These are phyloP conservation scores for Wickerhamomyces silvicola DNA, from an alignment of 805 yeast genomes.

Conservation along the genomic window DNA sequence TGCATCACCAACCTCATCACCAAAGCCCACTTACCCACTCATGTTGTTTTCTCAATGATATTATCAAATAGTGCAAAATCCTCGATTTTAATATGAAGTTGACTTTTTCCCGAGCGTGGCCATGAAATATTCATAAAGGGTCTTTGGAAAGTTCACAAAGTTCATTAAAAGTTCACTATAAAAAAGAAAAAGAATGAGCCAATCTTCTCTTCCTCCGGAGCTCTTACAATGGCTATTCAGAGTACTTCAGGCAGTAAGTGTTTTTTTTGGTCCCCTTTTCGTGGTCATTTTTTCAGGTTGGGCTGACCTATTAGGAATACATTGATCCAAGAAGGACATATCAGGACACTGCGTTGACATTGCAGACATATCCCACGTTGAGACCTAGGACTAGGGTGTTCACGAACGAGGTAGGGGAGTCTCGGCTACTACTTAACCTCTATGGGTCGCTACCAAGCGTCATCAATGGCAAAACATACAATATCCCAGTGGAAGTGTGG, in stretches of 20 bases:
- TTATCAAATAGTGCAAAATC: neutral
- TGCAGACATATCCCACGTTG: constrained; percentile 46
- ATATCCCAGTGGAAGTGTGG: constrained; percentile 69
- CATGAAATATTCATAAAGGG: too few relatives aligned
- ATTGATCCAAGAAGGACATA: constrained; percentile 50
- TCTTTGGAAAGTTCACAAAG: too few relatives aligned
- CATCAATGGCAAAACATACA: constrained; percentile 24
- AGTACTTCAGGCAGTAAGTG: constrained; percentile 43
- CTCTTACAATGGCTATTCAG: constrained; percentile 52
- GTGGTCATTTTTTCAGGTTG: neutral
- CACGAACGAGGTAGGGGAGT: constrained; percentile 50
- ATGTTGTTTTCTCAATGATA: neutral
- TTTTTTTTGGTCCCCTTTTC: neutral
- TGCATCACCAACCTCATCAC: neutral
- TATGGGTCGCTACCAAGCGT: constrained; percentile 47
- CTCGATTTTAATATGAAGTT: too few relatives aligned
- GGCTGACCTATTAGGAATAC: constrained; percentile 43
- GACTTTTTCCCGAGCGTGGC: too few relatives aligned
- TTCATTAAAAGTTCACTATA: too few relatives aligned
- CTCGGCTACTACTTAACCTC: constrained; percentile 55
- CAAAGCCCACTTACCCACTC: neutral
- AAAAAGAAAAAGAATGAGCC: too few relatives aligned
- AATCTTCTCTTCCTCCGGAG: constrained; percentile 15
- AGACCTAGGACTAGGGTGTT: constrained; percentile 65
- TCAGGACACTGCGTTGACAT: constrained; percentile 51